These are phyloP conservation scores for Exophiala viscosa DNA, from an alignment of 2,329 filamentous ascomycete species.

Conservation along the genomic window DNA sequence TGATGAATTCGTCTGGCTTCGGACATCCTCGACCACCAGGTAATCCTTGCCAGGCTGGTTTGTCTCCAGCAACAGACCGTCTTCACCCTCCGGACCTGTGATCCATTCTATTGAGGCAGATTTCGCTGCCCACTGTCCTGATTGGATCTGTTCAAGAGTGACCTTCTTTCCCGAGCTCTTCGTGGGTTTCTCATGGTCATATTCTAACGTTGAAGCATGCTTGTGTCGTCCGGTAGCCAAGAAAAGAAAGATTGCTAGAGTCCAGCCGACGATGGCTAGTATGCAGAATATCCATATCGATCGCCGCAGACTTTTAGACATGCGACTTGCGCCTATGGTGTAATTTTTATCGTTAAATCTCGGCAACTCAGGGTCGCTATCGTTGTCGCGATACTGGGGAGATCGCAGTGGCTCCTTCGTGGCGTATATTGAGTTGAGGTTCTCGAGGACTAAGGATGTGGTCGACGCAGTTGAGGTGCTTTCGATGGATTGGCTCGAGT, in stretches of 20 bases:
- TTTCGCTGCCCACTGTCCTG: conserved; percentile 37
- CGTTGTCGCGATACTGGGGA: conserved; percentile 28
- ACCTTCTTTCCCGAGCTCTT: conserved; percentile 41
- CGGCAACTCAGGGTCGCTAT: conserved; percentile 30
- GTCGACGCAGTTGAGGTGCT: conserved; percentile 29
- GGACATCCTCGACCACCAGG: conserved; percentile 82
- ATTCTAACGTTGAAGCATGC: conserved; percentile 29
- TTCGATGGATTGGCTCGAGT: conserved; percentile 20
- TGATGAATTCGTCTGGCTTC: conserved; percentile 46
- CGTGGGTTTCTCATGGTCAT: conserved; percentile 33
- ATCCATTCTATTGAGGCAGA: conserved; percentile 46
- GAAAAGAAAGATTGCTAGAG: conserved; percentile 44
- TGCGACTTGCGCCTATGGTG: conserved; percentile 14
- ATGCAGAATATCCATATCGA: conserved; percentile 40
- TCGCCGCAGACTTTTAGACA: conserved; percentile 34
- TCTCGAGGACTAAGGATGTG: conserved; percentile 32
- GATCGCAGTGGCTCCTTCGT: conserved; percentile 11
- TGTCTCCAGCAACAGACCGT: conserved; percentile 78
- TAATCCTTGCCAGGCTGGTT: conserved; percentile 63
- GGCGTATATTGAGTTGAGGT: conserved; percentile 23
- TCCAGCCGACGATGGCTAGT: conserved; percentile 45
- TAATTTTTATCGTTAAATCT: conserved; percentile 19
- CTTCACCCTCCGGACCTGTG: conserved; percentile 50
- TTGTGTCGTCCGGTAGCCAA: conserved; percentile 36
- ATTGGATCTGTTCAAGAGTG: conserved; percentile 41